phyloP scores from a whole-genome alignment of 768 basidiomycete species.

The Lactarius quietus region DNA sequence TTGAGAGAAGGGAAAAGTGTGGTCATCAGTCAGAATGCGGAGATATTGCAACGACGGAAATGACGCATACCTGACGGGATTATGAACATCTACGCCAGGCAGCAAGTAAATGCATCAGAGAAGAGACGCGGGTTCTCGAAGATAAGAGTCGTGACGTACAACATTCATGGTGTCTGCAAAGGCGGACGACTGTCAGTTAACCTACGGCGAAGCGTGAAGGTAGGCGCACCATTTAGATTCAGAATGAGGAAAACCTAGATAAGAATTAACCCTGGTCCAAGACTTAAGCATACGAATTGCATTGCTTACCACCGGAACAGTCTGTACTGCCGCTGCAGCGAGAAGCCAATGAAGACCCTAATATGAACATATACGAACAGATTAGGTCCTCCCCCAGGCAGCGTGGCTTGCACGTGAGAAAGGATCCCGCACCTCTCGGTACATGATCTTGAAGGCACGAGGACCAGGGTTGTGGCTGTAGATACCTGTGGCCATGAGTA shows the following conservation, averaged over 20 bases:
- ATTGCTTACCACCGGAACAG: constrained; percentile 13
- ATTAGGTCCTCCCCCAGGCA: not conserved
- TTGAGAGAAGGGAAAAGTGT: not conserved
- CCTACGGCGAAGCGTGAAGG: not conserved
- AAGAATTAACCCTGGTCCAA: not conserved
- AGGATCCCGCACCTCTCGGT: constrained; percentile 12
- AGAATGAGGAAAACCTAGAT: constrained; percentile 19
- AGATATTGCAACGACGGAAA: not conserved
- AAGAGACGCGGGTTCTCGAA: not conserved
- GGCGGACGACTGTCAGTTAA: constrained; percentile 2
- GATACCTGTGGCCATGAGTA: constrained; percentile 15
- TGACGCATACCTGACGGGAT: constrained; percentile 13
- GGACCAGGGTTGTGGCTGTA: constrained; percentile 4
- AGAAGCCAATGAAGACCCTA: constrained; percentile 23
- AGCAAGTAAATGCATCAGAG: not conserved
- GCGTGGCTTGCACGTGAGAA: not conserved
- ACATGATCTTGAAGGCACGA: constrained; percentile 18
- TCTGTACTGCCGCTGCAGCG: constrained; percentile 6
- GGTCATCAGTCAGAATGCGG: constrained; percentile 4
- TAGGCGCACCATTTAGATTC: constrained; percentile 14
- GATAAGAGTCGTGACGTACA: constrained; percentile 9
- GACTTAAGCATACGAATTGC: no score
- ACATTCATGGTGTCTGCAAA: constrained; percentile 16
- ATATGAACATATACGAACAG: not conserved
- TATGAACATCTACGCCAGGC: constrained; percentile 18